Base-by-base conservation (phyloP, 1,284 basidiomycete species). In the Athelia psychrophila region DNA sequence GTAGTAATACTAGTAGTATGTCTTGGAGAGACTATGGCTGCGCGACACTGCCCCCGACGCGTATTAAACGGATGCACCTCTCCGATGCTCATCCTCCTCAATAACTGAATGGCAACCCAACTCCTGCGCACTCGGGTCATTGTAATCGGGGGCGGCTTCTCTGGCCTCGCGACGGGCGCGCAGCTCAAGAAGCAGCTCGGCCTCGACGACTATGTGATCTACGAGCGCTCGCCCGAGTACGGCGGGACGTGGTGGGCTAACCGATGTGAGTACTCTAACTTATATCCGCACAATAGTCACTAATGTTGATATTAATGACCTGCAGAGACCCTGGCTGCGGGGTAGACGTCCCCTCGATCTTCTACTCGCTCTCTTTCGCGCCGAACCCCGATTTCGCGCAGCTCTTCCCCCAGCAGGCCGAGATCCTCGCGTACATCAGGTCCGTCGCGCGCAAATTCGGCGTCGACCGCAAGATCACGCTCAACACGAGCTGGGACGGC, bases 351-450 rank as follows among this genome's bases (percentile, higher is more conserved):
- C 38, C 38, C 20, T 42, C 38, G n/a, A 42, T 42, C 38, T 42
- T 42, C 20, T 42, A 42, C 38, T 8, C 8, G 8, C 20, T 42
- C 5, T 42, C 38, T 9, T 42, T 42, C n/a, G 38, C 38, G 20
- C 38, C 38, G 38, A 42, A 42, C 20, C 38, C 38, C 20, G 38
- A 42, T 42, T 42, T 42, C 38, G 9, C 8, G 8, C 6, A 42
- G 20, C 5, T 42, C 6, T 42, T 42, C 20, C 38, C 38, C 38
- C 8, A 42, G 8, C 38, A 42, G 20, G 6, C 6, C 9, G 38
- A 42, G 20, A 42, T 42, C 38, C 38, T 42, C 38, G n/a, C n/a
- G 38, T 42, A 42, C n/a, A 42, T 42, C 38, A 42, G n/a, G n/a
- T 6, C 6, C 38, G 38, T 42, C 38, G 38, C 38, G 20, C 16